These are phyloP conservation scores for Paecilomyces sp. DNA, from an alignment of 2,329 filamentous ascomycete species.

Conservation along the genomic window DNA sequence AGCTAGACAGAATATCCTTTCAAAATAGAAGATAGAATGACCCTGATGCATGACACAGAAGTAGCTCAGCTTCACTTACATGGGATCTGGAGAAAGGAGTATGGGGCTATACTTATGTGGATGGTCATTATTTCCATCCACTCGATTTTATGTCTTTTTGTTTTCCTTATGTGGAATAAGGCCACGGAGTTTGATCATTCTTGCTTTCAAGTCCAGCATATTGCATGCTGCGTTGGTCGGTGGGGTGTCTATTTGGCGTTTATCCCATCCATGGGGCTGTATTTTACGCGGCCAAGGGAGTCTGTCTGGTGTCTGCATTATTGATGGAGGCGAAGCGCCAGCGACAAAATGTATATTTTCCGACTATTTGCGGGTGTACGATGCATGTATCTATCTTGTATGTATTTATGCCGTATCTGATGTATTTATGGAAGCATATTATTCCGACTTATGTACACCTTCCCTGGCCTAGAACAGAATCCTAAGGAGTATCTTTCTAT, in stretches of 20 bases:
- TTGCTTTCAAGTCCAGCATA: neutral
- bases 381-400: neutral
- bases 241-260: neutral
- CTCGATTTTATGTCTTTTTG: neutral
- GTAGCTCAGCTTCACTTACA: neutral
- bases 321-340: neutral
- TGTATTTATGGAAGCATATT: neutral
- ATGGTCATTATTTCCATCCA: neutral
- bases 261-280: neutral
- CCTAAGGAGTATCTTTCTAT: no score
- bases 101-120: neutral
- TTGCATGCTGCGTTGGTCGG: neutral
- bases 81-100: neutral
- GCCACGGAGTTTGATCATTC: neutral
- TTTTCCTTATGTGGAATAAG: neutral
- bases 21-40: neutral
- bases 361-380: neutral
- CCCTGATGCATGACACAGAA: neutral
- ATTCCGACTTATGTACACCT: no score
- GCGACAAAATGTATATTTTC: neutral
- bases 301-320: neutral
- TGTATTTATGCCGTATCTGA: neutral
- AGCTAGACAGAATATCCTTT: neutral
- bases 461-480: no score
- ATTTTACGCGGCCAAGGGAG: neutral